Evolutionary conservation across 441 rosid genomes (phyloP), one percentile per base, ranked within the genome.

Genomic region (Dalechampia spathulata): DNA sequence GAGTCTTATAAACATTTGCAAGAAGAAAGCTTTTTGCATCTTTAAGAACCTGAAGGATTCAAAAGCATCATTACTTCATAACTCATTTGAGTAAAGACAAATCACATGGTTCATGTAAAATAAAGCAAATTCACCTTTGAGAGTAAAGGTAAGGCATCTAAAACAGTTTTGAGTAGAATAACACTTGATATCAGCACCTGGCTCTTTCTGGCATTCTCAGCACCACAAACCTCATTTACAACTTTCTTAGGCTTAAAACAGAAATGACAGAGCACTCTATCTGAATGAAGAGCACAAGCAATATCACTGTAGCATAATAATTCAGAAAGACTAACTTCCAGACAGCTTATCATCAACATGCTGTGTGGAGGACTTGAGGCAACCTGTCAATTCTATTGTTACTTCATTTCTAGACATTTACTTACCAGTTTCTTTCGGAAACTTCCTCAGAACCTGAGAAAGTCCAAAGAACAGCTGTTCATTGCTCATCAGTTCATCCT

Each of bases 401-500:
- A 36, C 46, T 36, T 55, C 49, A 49, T 55, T 21, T 61, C 55
- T 62, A 27, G 43, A 45, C 37, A 26, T 59, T 45, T 25, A 46
- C 83, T 74, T 71, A 83, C 99, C 99, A 40, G 86, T 85, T 73
- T 90, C 99, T 78, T 83, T 90, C 42, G 97, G 97, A 73, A 93
- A 93, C 75, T 93, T 93, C 39, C 90, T 87, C 74, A 93, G 75
- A 67, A 81, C 91, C 79, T 93, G 97, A 64, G 99, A 79, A 49
- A 93, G 95, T 67, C 99, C 97, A 77, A 83, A 90, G 76, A 90
- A 93, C 42, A 90, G 83, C 62, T 87, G 93, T 65, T 93, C 99
- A 72, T 87, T 85, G 81, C 82, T 81, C 97, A 90, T 85, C 65
- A 93, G 67, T 73, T 93, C 99, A 73, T 90, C 99, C 97, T 93